These are phyloP conservation scores for Geranium incanum DNA, from an alignment of 441 rosid species.

Conservation along the genomic window DNA sequence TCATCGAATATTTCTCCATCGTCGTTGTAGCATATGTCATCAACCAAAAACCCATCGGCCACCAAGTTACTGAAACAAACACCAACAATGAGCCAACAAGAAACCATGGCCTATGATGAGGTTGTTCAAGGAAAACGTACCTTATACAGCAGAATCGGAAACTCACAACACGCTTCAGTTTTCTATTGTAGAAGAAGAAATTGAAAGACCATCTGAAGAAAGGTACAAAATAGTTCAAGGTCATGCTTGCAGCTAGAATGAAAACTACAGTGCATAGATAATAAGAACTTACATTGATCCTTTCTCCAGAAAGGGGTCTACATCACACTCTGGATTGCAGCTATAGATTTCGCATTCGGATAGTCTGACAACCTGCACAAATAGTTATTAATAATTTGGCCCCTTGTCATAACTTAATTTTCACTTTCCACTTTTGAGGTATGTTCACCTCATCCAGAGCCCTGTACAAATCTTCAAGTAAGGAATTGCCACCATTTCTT, in stretches of 20 bases:
- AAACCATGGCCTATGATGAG: neutral
- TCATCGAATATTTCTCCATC: conserved; percentile 63
- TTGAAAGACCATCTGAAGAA: conserved; percentile 77
- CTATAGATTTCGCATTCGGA: conserved; percentile 84
- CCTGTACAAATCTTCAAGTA: conserved; percentile 58
- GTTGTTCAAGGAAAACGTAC: conserved; percentile 22
- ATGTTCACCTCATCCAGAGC: conserved; percentile 81
- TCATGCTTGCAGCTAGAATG: conserved; percentile 1
- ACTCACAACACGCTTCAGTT: conserved; percentile 73
- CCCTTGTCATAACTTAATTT: conserved; percentile 15
- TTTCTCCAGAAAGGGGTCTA: conserved; percentile 71
- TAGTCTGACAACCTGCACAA: conserved; percentile 69
- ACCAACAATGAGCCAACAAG: conserved; percentile 4
- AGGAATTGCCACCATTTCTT: conserved; percentile 57
- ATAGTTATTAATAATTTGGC: conserved; percentile 19
- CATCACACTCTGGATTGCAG: conserved; percentile 71
- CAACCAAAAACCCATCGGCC: conserved; percentile 41
- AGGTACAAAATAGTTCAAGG: neutral
- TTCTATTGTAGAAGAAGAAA: conserved; percentile 87
- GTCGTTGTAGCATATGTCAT: conserved; percentile 37
- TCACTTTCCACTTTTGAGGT: conserved; percentile 5
- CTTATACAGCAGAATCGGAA: conserved; percentile 69
- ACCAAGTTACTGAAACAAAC: conserved; percentile 63
- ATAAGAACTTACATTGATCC: conserved; percentile 55
- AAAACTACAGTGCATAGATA: neutral